Evolutionary conservation across 768 basidiomycete species (phyloP).

Genomic region (Mycena chlorophos): DNA sequence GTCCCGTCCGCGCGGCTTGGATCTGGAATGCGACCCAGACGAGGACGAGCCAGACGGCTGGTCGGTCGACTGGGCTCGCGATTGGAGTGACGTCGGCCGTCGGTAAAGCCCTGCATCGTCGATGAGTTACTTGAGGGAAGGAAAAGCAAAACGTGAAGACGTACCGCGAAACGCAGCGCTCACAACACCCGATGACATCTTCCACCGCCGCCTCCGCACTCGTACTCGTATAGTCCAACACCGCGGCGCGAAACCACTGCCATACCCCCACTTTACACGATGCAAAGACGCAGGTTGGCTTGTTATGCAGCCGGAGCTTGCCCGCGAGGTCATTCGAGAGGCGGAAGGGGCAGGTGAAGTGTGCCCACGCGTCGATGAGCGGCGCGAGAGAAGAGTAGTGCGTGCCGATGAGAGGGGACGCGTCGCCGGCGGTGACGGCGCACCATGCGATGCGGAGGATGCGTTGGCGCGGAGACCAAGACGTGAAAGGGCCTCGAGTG

Average conservation of each 20-base stretch:
- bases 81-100: not conserved
- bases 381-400: slow-evolving; percentile 7
- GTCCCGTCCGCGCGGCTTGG: slow-evolving; percentile 1
- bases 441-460: slow-evolving; percentile 20
- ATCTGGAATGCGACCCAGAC: slow-evolving; percentile 18
- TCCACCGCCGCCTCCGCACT: not conserved
- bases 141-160: not conserved
- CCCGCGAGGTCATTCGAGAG: slow-evolving; percentile 4
- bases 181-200: slow-evolving; percentile 8
- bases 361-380: slow-evolving; percentile 10
- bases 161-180: slow-evolving; percentile 7
- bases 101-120: slow-evolving; percentile 4
- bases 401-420: not conserved
- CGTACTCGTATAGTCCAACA: slow-evolving; percentile 18
- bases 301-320: slow-evolving; percentile 9
- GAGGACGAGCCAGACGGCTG: slow-evolving; percentile 16
- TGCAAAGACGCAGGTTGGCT: slow-evolving; percentile 6
- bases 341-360: slow-evolving; percentile 18
- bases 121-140: not conserved
- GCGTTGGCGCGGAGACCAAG: slow-evolving; percentile 10
- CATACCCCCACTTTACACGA: slow-evolving; percentile 17
- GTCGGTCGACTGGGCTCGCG: slow-evolving; percentile 1
- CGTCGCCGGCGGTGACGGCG: slow-evolving; percentile 7
- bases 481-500: not conserved
- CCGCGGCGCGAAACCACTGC: slow-evolving; percentile 17